Base-by-base conservation (phyloP, 2,329 filamentous ascomycete genomes). In the Ceratocystis variospora region DNA sequence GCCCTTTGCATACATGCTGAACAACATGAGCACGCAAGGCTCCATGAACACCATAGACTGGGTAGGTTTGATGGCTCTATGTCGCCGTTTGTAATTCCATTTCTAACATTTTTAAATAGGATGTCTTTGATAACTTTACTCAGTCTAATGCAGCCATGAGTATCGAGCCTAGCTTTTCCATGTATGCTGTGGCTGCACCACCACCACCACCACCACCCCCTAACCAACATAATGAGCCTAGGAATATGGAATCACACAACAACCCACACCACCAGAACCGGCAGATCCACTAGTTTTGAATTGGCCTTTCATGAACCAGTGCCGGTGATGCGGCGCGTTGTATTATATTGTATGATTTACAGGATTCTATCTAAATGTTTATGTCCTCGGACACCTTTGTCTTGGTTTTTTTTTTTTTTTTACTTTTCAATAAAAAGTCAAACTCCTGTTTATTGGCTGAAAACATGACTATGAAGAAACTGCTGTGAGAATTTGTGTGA, bases 101-200 rank as follows among this genome's bases (percentile, higher is more conserved):
- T 44, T 50, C 33, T 10, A 46, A 55, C 61, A 25, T 4, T 67
- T 10, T 17, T 66, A 4, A 61, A 45, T 64, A 84, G 82, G 79
- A 79, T 55, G 79, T 80, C 12, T 80, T 85, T 61, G 82, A 85
- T 68, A 83, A 78, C 63, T 84, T 80, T 68, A 78, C 82, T 0
- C 82, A 85, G 68, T 73, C 64, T 12, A 61, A 63, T 48, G 45
- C 67, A 8, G 67, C 63, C n/a, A 63, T 68, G 22, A 48, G 44
- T 4, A 61, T 68, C 37, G 66, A 66, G 17, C 63, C 66, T 8
- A 28, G 61, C 22, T 45, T 68, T 17, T 50, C 59, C 5, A 53
- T 68, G 25, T 59, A 59, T 10, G 17, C 19, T n/a, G 5, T 31
- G 19, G 4, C 50, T 10, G 55, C 17, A 10, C 12, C 55, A 10